These are phyloP conservation scores for Lasiodiplodia citricola DNA, from an alignment of 2,329 filamentous ascomycete genomes.

Conservation along the genomic window DNA sequence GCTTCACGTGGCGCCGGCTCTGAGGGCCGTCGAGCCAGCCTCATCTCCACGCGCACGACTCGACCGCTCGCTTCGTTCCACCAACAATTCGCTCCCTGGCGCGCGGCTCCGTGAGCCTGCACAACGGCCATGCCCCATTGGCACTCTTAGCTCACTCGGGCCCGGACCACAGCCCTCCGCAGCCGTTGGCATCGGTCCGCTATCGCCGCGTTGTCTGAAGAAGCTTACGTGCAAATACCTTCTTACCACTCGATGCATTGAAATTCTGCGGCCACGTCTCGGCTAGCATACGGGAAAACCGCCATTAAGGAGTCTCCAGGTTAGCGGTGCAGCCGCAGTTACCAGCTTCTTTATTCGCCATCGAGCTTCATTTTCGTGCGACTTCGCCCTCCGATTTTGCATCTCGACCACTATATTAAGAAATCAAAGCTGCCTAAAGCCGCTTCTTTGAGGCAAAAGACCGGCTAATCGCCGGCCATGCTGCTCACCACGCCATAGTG, in stretches of 20 bases:
- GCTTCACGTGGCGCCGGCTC: constrained; percentile 14
- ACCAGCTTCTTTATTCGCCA: constrained; percentile 12
- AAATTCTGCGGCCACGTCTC: not conserved
- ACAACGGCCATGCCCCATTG: constrained; percentile 2
- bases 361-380: constrained; percentile 6
- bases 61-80: constrained; percentile 20
- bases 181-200: constrained; percentile 15
- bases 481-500: constrained; percentile 15
- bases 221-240: constrained; percentile 5
- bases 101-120: constrained; percentile 14
- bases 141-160: constrained; percentile 11
- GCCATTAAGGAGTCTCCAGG: not conserved
- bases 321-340: not conserved
- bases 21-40: constrained; percentile 10
- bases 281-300: constrained; percentile 6
- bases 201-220: constrained; percentile 14
- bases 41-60: constrained; percentile 22
- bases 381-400: not conserved
- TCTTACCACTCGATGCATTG: not conserved
- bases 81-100: constrained; percentile 20
- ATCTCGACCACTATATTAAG: not conserved
- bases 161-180: constrained; percentile 17
- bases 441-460: constrained; percentile 10
- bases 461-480: constrained; percentile 5
- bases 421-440: constrained; percentile 1